Evolutionary conservation across 768 basidiomycete genomes (phyloP), one percentile per base, ranked within the genome.

Genomic region (Suillus hirtellus): DNA sequence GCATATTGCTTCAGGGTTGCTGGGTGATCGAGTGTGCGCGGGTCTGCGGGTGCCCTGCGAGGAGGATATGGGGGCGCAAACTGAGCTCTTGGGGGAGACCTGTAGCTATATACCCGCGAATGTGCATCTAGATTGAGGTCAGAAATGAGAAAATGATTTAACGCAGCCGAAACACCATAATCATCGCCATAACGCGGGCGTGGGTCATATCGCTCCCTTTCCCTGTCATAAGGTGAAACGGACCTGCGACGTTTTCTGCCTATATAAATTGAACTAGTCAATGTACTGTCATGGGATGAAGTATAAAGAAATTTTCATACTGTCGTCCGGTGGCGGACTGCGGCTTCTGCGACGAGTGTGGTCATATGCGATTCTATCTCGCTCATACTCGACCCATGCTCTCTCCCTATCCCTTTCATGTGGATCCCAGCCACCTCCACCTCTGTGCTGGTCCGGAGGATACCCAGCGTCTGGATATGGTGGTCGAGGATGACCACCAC

Each of bases 241-340:
- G 93, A 94, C 66, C 93, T 82, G 64, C 92, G 86, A 64, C 93
- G 88, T 73, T 95, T 95, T 65, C 92, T 82, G 62, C 82, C 87
- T 78, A 76, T 79, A 64, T 62, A 63, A 65, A 65, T 63, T 69
- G 63, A 50, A 61, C 10, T 38, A 42, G 60, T 19, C 65, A 15
- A 42, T 2, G 59, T 49, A 4, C 63, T 35, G 52, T 42, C 63
- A 59, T 19, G 43, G 17, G 55, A 24, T 4, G 60, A 70, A 63
- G 70, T 58, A 53, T 46, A 43, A 63, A 21, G 56, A 59, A 58
- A 53, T 7, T 44, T 47, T 54, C 79, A 42, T 63, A 86, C 91
- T 79, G 70, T 93, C 93, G 60, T 91, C 92, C 1, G 77, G 73
- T 37, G 80, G 80, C 53, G 92, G 92, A 72, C 90, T 93, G 53